phyloP scores from a whole-genome alignment of 768 basidiomycete species.

The Lanmaoa rubissima region DNA sequence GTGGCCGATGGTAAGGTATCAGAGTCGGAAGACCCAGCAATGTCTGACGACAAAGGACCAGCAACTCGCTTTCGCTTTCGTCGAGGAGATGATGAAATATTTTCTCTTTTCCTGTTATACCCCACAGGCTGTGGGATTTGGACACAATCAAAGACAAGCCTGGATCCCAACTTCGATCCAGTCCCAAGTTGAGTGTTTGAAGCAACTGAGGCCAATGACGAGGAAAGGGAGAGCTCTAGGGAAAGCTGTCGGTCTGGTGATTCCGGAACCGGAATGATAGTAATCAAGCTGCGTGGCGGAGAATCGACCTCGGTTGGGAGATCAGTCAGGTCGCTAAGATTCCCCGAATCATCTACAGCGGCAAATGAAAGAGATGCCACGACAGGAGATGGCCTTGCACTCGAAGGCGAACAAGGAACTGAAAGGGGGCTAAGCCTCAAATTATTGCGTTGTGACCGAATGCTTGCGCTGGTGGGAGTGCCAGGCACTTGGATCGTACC shows the following conservation, averaged over 20 bases:
- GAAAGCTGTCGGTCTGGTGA: neutral
- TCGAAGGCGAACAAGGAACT: neutral
- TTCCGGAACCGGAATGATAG: neutral
- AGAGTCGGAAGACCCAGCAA: neutral
- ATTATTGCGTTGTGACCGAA: neutral
- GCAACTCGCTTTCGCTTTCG: slow-evolving; percentile 15
- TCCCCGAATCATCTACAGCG: slow-evolving; percentile 10
- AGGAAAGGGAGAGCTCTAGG: neutral
- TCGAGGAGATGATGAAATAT: neutral
- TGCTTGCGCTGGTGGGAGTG: neutral
- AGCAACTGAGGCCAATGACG: neutral
- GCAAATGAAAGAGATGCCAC: neutral
- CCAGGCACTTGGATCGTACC: neutral
- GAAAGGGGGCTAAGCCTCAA: too few species aligned
- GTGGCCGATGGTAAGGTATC: neutral
- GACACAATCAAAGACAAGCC: slow-evolving; percentile 24
- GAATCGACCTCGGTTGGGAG: slow-evolving; percentile 25
- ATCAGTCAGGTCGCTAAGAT: slow-evolving; percentile 32
- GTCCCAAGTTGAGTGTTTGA: neutral
- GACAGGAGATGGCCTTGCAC: neutral
- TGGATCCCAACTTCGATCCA: slow-evolving; percentile 6
- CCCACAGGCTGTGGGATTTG: slow-evolving; percentile 17
- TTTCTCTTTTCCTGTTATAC: slow-evolving; percentile 3
- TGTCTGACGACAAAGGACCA: neutral
- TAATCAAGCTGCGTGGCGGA: slow-evolving; percentile 5